Conservation (phyloP, 1,139 yeast genomes). For the Blastobotrys apis region DNA sequence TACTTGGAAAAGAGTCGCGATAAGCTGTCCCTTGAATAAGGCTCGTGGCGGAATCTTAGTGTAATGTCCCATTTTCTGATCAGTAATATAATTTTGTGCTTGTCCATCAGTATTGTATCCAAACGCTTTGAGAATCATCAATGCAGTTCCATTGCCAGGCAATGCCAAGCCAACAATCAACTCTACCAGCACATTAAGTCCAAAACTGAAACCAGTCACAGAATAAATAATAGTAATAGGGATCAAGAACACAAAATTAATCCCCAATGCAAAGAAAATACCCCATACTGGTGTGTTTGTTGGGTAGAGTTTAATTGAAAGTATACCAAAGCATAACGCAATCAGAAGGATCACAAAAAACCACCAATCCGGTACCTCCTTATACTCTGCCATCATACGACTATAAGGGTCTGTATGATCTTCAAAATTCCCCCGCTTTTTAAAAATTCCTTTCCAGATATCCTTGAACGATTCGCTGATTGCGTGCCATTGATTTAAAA, state of each 20-base stretch:
- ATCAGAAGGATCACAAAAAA: slow-evolving; percentile 46
- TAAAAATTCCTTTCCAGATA: slow-evolving; percentile 10
- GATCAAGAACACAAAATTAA: slow-evolving; percentile 52
- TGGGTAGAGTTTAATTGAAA: slow-evolving; percentile 44
- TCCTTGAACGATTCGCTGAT: slow-evolving; percentile 15
- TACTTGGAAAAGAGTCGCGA: slow-evolving; percentile 38
- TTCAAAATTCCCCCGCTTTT: slow-evolving; percentile 30
- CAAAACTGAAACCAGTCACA: slow-evolving; percentile 53
- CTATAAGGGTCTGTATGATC: slow-evolving; percentile 51
- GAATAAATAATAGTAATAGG: slow-evolving; percentile 45
- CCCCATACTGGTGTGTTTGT: slow-evolving; percentile 49
- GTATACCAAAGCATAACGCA: slow-evolving; percentile 48
- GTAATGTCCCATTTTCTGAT: slow-evolving; percentile 58
- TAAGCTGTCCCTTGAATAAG: slow-evolving; percentile 51
- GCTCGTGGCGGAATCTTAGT: slow-evolving; percentile 57
- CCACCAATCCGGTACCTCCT: slow-evolving; percentile 64
- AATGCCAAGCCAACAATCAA: slow-evolving; percentile 58
- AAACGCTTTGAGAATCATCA: slow-evolving; percentile 54
- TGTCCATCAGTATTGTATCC: slow-evolving; percentile 59
- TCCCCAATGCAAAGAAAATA: slow-evolving; percentile 52
- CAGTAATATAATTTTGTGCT: slow-evolving; percentile 52
- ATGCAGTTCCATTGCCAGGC: slow-evolving; percentile 60
- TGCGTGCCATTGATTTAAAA: slow-evolving; percentile 25
- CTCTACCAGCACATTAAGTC: slow-evolving; percentile 57
- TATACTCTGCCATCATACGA: slow-evolving; percentile 50